Evolutionary conservation across 306 rosid genomes (phyloP).

Genomic region (Dalbergia cultrata): DNA sequence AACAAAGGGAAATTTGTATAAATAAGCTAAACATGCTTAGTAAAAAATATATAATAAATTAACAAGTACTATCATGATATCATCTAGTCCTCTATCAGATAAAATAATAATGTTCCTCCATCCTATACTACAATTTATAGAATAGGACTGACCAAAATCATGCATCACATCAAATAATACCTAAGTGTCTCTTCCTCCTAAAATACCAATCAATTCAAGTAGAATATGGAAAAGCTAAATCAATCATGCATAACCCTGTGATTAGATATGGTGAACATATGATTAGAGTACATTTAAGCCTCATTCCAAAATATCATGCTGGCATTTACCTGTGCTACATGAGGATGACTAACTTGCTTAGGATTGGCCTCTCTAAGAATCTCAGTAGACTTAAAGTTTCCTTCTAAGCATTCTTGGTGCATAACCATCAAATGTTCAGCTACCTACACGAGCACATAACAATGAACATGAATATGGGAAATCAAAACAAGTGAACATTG

Average conservation of each 20-base stretch:
- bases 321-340: constrained; percentile 60
- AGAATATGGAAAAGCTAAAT: too few relatives aligned
- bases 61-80: too few relatives aligned
- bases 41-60: too few relatives aligned
- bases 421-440: constrained; percentile 64
- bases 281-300: too few relatives aligned
- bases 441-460: constrained; percentile 46
- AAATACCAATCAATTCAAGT: too few relatives aligned
- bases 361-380: constrained; percentile 55
- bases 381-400: constrained; percentile 62
- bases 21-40: too few relatives aligned
- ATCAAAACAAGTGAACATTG: neutral
- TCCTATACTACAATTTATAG: neutral
- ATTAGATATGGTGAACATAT: too few relatives aligned
- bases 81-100: neutral
- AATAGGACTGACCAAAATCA: too few relatives aligned
- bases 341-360: constrained; percentile 53
- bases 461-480: neutral
- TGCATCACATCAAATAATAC: neutral
- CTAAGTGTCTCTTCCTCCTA: too few relatives aligned
- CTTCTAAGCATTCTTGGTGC: constrained; percentile 72
- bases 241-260: too few relatives aligned
- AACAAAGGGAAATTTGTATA: neutral
- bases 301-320: too few relatives aligned
- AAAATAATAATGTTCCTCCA: too few relatives aligned